Percentiles rank a stretch among this genome's conserved stretches.
These are phyloP conservation scores for Cladosporium austrohemisphaericum DNA, from an alignment of 2,329 filamentous ascomycete genomes.

Conservation along the genomic window DNA sequence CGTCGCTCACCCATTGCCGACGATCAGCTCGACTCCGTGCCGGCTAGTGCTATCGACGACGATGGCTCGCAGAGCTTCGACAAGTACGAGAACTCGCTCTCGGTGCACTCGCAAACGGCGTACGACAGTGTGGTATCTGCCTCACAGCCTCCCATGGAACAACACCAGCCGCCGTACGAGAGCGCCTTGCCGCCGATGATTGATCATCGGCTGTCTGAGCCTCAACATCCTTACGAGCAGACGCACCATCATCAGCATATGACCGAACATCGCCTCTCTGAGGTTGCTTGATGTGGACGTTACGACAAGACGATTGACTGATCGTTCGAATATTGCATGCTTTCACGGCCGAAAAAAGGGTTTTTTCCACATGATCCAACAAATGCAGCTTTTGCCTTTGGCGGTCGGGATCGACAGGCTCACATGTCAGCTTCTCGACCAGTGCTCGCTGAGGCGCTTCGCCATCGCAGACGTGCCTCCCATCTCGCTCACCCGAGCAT, in stretches of 20 bases:
- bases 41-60: slow-evolving; percentile 10
- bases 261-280: slow-evolving; percentile 9
- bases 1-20: slow-evolving; percentile 15
- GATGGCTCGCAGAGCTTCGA: slow-evolving; percentile 7
- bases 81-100: slow-evolving; percentile 13
- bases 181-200: slow-evolving; percentile 6
- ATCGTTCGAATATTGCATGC: too few species aligned
- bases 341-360: background rate
- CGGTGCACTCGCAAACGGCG: slow-evolving; percentile 10
- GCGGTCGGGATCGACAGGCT: too few species aligned
- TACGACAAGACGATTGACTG: too few species aligned
- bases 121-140: background rate
- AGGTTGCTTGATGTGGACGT: slow-evolving; percentile 13
- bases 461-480: too few species aligned
- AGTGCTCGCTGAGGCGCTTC: too few species aligned
- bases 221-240: slow-evolving; percentile 5
- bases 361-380: too few species aligned
- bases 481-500: too few species aligned
- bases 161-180: slow-evolving; percentile 1
- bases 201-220: slow-evolving; percentile 1
- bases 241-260: background rate
- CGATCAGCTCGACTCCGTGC: slow-evolving; percentile 16
- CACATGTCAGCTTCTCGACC: too few species aligned
- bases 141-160: background rate
- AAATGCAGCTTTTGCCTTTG: too few species aligned